Percentiles rank a stretch among this genome's conserved stretches.
Conservation (phyloP, 1,284 basidiomycete species). For the Irpex lacteus region DNA sequence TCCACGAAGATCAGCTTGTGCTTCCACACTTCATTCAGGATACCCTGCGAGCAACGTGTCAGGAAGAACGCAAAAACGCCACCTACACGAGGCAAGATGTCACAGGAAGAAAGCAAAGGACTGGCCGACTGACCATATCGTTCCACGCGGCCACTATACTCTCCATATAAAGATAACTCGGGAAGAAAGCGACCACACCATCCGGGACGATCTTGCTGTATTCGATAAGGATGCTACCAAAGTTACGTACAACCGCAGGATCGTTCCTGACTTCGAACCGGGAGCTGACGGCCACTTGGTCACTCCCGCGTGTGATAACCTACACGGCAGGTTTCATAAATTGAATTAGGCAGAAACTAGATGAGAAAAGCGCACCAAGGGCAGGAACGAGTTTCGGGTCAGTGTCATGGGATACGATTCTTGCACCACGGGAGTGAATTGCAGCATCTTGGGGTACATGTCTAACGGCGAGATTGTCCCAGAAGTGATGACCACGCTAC, state of each 20-base stretch:
- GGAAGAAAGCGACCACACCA: conserved; percentile 99
- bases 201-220: conserved; percentile 98
- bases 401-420: conserved; percentile 99
- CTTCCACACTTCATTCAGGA: conserved; percentile 99
- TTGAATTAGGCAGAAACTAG: background rate
- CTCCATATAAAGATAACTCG: conserved; percentile 99
- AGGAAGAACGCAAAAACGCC: conserved; percentile 10
- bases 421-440: conserved; percentile 96
- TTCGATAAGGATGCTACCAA: conserved; percentile 97
- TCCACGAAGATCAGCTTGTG: conserved; percentile 99
- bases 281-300: conserved; percentile 99
- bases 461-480: conserved; percentile 98
- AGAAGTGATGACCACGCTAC: conserved; percentile 97
- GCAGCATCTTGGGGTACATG: conserved; percentile 99
- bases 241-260: conserved; percentile 98
- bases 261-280: conserved; percentile 99
- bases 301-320: conserved; percentile 97
- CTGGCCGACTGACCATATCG: conserved; percentile 79
- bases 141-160: conserved; percentile 99
- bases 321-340: conserved; percentile 26
- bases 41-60: conserved; percentile 61
- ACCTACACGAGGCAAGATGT: background rate
- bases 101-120: conserved; percentile 2
- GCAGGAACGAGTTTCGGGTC: conserved; percentile 94
- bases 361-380: conserved; percentile 63